Evolutionary conservation across 495 filamentous ascomycete genomes (phyloP).

Genomic region (Acidiella bohemica): DNA sequence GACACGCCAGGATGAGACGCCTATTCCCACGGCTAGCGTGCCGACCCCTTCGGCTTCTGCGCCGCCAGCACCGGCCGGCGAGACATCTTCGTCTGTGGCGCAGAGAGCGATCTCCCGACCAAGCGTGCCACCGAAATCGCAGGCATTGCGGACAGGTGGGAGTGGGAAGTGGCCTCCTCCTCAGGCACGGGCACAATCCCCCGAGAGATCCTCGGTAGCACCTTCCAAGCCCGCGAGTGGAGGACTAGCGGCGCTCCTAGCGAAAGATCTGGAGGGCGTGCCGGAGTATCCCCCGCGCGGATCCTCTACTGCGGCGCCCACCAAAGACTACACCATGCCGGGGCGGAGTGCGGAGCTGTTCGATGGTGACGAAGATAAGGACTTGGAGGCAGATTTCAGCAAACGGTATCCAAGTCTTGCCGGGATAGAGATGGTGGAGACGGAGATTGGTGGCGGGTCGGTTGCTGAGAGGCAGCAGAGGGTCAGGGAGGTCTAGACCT

Average conservation of each 20-base stretch:
- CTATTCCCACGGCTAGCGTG: neutral
- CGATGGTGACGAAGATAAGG: conserved; percentile 31
- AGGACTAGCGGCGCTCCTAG: conserved; percentile 14
- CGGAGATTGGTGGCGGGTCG: conserved; percentile 39
- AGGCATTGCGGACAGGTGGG: conserved; percentile 39
- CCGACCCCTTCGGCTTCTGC: conserved; percentile 10
- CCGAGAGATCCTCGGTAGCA: conserved; percentile 1
- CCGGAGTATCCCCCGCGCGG: conserved; percentile 14
- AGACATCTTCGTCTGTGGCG: neutral
- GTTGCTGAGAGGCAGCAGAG: neutral
- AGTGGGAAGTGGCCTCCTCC: conserved; percentile 6
- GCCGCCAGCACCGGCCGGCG: conserved; percentile 6
- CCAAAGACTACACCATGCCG: neutral
- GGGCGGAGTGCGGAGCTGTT: neutral
- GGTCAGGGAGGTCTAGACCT: conserved; percentile 12
- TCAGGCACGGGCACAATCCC: conserved; percentile 10
- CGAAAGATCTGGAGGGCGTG: conserved; percentile 19
- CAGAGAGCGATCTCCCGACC: conserved; percentile 23
- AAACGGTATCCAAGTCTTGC: conserved; percentile 70
- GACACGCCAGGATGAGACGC: conserved; percentile 4
- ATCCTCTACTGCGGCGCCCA: neutral
- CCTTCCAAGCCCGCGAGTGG: conserved; percentile 8
- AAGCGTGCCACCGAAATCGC: conserved; percentile 47
- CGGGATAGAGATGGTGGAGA: conserved; percentile 72
- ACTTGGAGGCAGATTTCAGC: conserved; percentile 63